Evolutionary conservation across 257 asterid species (phyloP).

Genomic region (Solanum gandarillasii): DNA sequence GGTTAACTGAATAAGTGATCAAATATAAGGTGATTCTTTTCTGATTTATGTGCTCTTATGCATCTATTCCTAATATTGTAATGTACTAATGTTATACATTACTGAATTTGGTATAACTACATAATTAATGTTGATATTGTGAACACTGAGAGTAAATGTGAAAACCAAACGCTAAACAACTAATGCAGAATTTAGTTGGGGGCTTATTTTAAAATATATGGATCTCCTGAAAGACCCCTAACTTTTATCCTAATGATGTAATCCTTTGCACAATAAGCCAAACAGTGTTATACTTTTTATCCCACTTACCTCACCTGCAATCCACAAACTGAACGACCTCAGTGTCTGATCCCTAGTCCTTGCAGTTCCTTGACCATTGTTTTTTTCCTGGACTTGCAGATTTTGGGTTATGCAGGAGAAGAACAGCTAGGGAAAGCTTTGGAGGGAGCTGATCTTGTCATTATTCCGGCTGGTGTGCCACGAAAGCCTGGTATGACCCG

Average conservation of each 20-base stretch:
- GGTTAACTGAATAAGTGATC: not conserved
- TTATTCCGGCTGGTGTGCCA: conserved; percentile 28
- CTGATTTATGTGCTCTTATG: not conserved
- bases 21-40: not conserved
- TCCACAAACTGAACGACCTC: not conserved
- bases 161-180: not conserved
- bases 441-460: conserved; percentile 34
- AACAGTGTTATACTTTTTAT: not conserved
- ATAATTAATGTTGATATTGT: not conserved
- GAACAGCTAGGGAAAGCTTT: conserved; percentile 60
- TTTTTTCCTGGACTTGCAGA: conserved; percentile 18
- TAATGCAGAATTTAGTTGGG: not conserved
- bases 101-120: not conserved
- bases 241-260: not conserved
- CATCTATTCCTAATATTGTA: not conserved
- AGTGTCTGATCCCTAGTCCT: not conserved
- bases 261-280: not conserved
- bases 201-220: not conserved
- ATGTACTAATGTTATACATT: not conserved
- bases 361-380: not conserved
- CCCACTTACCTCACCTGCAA: not conserved
- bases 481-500: conserved; percentile 32
- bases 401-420: conserved; percentile 52
- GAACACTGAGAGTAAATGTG: not conserved
- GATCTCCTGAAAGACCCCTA: not conserved